A percentile compares a stretch with the other conserved stretches of the same genome.
Evolutionary conservation across 805 yeast species (phyloP).

Genomic region (Nakazawaea sp.): DNA sequence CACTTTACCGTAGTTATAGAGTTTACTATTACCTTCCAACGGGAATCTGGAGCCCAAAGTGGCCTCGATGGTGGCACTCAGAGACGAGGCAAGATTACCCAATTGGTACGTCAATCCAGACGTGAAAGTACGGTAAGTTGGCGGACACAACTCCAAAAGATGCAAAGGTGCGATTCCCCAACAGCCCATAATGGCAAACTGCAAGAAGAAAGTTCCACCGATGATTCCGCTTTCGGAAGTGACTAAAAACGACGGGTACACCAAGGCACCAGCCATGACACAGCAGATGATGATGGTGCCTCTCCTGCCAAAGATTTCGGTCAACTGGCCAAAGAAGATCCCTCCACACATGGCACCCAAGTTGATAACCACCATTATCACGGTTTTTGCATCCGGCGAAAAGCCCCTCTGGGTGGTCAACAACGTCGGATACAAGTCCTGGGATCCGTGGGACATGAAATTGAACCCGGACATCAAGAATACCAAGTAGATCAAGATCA

Average conservation of each 20-base stretch:
- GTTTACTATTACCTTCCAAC: constrained; percentile 21
- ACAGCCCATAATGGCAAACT: constrained; percentile 62
- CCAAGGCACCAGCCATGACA: constrained; percentile 48
- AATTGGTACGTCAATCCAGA: constrained; percentile 62
- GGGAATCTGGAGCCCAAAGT: constrained; percentile 58
- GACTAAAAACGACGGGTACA: constrained; percentile 56
- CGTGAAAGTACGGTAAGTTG: constrained; percentile 54
- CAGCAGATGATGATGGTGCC: constrained; percentile 44
- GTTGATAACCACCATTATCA: constrained; percentile 56
- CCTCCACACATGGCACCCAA: constrained; percentile 68
- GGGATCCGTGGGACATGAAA: constrained; percentile 69
- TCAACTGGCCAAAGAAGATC: constrained; percentile 46
- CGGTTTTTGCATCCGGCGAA: constrained; percentile 41
- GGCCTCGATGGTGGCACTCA: constrained; percentile 65
- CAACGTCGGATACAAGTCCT: constrained; percentile 65
- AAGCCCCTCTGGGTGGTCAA: constrained; percentile 45
- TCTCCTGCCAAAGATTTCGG: constrained; percentile 57
- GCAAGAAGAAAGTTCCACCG: constrained; percentile 59
- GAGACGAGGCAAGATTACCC: constrained; percentile 68
- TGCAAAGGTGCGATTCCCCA: constrained; percentile 71
- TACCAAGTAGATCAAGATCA: constrained; percentile 48
- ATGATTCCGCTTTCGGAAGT: constrained; percentile 31
- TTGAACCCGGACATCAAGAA: constrained; percentile 64
- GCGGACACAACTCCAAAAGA: constrained; percentile 59
- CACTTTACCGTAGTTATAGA: constrained; percentile 58